phyloP scores from a whole-genome alignment of 208 protist genomes.

The Wallacemonas sp. region DNA sequence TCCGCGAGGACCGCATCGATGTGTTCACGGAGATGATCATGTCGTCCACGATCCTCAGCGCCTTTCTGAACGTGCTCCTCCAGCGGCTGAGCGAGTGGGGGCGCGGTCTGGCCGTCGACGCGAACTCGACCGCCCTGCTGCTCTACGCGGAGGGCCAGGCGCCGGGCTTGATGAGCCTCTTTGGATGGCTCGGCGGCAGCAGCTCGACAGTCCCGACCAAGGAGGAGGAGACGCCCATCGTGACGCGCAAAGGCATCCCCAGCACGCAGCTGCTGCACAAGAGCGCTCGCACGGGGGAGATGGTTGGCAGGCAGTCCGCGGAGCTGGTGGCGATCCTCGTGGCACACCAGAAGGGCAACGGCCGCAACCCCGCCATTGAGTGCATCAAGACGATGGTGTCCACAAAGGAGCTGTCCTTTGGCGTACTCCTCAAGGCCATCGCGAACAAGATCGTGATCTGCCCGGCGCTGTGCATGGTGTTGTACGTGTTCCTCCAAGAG shows the following conservation, averaged over 20 bases:
- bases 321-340: conserved; percentile 69
- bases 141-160: conserved; percentile 48
- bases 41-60: conserved; percentile 34
- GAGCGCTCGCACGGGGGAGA: conserved; percentile 44
- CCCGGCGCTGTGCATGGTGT: conserved; percentile 58
- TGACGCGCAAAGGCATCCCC: conserved; percentile 3
- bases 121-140: conserved; percentile 16
- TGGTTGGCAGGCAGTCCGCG: conserved; percentile 46
- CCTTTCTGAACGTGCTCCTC: conserved; percentile 50
- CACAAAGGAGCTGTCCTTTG: conserved; percentile 31
- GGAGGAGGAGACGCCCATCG: conserved; percentile 18
- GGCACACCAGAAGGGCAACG: conserved; percentile 63
- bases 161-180: conserved; percentile 34
- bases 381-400: conserved; percentile 38
- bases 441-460: conserved; percentile 37
- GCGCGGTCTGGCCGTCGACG: conserved; percentile 19
- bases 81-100: conserved; percentile 61
- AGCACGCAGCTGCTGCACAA: conserved; percentile 21
- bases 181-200: conserved; percentile 34
- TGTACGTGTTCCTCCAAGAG: conserved; percentile 78
- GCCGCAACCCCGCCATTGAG: conserved; percentile 55
- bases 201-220: not conserved
- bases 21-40: conserved; percentile 81
- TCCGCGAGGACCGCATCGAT: conserved; percentile 57
- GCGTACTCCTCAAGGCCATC: conserved; percentile 43